Evolutionary conservation across 2,329 filamentous ascomycete species (phyloP).

Genomic region (Blumeria graminis): DNA sequence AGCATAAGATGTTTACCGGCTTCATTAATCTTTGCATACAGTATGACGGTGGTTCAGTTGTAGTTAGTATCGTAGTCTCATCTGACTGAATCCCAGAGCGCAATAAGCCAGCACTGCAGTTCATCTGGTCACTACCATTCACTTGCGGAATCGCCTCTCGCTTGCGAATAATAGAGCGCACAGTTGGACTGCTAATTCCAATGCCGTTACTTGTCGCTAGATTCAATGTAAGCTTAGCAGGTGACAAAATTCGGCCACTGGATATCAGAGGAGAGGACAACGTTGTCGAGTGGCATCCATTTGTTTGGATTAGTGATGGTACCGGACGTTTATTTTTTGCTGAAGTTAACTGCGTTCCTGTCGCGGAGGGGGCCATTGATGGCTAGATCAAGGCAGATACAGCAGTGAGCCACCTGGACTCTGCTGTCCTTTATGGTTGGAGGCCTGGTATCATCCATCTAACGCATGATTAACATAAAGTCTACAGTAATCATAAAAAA

Average conservation of each 20-base stretch:
- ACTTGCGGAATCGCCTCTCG: constrained; percentile 27
- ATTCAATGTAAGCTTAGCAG: constrained; percentile 26
- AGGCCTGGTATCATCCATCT: constrained; percentile 1
- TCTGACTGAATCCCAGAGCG: constrained; percentile 23
- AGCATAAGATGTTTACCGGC: constrained; percentile 3
- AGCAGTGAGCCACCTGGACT: constrained; percentile 3
- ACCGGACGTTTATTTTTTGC: constrained; percentile 44
- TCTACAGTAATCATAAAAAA: too few relatives aligned
- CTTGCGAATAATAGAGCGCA: constrained; percentile 31
- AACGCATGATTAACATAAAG: neutral
- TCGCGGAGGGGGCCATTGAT: constrained; percentile 13
- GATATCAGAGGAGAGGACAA: constrained; percentile 26
- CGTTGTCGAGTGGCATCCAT: constrained; percentile 23
- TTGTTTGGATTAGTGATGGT: constrained; percentile 29
- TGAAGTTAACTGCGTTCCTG: constrained; percentile 10
- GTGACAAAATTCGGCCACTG: constrained; percentile 26
- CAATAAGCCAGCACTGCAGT: constrained; percentile 21
- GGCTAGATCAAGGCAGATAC: neutral
- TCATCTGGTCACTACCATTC: constrained; percentile 24
- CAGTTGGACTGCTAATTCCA: constrained; percentile 15
- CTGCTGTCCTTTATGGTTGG: constrained; percentile 9
- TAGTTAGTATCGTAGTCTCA: constrained; percentile 18
- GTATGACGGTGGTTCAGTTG: constrained; percentile 26
- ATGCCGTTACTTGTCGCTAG: constrained; percentile 22
- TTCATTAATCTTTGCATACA: constrained; percentile 17